phyloP scores from a whole-genome alignment of 345 rosid genomes.

The Populus nigra region DNA sequence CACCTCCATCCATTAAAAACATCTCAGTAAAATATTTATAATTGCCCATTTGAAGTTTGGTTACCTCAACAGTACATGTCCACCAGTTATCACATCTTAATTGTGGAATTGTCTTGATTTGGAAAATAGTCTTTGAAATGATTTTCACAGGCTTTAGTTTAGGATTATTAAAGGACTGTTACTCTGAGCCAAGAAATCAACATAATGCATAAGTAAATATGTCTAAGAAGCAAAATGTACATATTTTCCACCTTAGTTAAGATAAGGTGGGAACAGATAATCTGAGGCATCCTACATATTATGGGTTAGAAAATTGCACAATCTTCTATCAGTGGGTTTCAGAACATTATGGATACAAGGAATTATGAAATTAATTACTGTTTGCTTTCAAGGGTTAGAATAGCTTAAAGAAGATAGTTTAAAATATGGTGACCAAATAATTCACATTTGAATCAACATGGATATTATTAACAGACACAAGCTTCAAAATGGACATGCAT shows the following conservation, averaged over 20 bases:
- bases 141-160: neutral
- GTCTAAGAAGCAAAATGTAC: neutral
- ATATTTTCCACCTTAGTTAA: neutral
- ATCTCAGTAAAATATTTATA: neutral
- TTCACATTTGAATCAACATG: neutral
- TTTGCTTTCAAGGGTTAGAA: neutral
- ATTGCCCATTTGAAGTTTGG: neutral
- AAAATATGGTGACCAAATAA: neutral
- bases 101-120: too few relatives aligned
- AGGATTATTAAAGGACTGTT: neutral
- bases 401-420: neutral
- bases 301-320: neutral
- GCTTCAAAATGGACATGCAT: neutral
- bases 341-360: neutral
- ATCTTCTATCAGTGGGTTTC: neutral
- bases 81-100: neutral
- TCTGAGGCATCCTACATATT: neutral
- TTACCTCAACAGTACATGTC: neutral
- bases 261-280: conserved; percentile 1
- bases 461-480: neutral
- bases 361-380: neutral
- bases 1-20: neutral
- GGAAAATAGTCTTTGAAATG: neutral
- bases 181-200: neutral
- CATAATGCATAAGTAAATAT: neutral